Evolutionary conservation across 306 rosid genomes (phyloP), one percentile per base, ranked within the genome.

Genomic region (Crotalaria pallida): DNA sequence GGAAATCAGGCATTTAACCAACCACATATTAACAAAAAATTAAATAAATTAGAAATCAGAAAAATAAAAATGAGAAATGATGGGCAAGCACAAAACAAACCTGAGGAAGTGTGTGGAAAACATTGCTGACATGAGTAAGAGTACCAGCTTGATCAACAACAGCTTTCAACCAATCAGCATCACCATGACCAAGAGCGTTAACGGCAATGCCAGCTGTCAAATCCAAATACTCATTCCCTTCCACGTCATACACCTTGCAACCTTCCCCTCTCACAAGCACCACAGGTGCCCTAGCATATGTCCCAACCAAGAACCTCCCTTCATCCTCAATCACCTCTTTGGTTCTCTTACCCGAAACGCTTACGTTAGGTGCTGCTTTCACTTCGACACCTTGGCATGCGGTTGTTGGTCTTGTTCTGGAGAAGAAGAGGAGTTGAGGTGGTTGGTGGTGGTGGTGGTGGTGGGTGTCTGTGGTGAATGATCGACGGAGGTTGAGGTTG

Each of bases 61-160:
- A 63, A 0, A 13, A 16, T 5, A 47, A 19, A 45, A 52, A 29
- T 24, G n/a, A 44, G 17, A 44, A 53, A 29, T 26, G 7, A 40
- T 6, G 24, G 41, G 49, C 29, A 17, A 13, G 61, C 6, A 21
- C 75, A 8, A 48, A 91, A 21, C 75, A 8, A 48, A 91, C 99
- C 97, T 91, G 97, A 59, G 99, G 97, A 44, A 87, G 17, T 18
- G 98, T 62, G 78, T 88, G 67, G 77, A 65, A 90, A 43, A 88
- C 23, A 70, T 90, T 94, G 97, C 97, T 88, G 80, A 86, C 89
- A 74, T 94, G 97, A 63, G 92, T 74, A 53, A 94, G 95, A 4
- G 59, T 59, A 19, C 15, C 50, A 34, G 97, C 97, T 76, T 94
- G 97, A 22, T 88, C 90, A 1, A 57, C 58, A 18, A 94, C 86